Base-by-base conservation (phyloP, 306 rosid species). In the Crotalaria pallida region DNA sequence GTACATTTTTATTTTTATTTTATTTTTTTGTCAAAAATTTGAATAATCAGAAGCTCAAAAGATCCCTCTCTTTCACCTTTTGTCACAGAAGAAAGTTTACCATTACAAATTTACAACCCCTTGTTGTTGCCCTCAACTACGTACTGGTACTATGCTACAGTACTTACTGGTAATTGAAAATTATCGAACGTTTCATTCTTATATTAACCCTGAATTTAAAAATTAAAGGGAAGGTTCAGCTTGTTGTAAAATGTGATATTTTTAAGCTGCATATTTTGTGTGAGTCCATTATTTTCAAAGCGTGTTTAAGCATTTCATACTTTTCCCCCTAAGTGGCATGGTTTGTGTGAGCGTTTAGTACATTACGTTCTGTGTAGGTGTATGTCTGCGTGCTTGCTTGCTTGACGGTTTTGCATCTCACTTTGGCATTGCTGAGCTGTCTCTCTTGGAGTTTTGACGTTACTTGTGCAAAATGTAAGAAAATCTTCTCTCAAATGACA, bases 361-460 rank as follows among this genome's bases (percentile, higher is more conserved):
- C 17, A 36, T 18, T 55, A 24, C 60, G 26, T 47, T 62, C 31
- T 62, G 79, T 56, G 72, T 13, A 9, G 3, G 21, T 10, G 78
- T 65, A 19, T 15, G 43, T n/a, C n/a, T n/a, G n/a, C n/a, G n/a
- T n/a, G n/a, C 63, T 36, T 51, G 55, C 57, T 53, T 50, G 60
- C 60, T 11, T 24, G 33, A 47, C 11, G 44, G 50, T 29, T 55
- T 44, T 67, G 75, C 45, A 18, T 64, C 45, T 40, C 65, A 41
- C 51, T 71, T 55, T 23, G 51, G 10, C 8, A 26, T 61, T 67
- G 73, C 61, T 67, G 77, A 43, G 52, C 71, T 55, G 74, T 72
- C 58, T 36, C 3, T 72, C 13, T 58, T 49, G 16, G 75, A n/a
- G n/a, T n/a, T n/a, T n/a, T n/a, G n/a, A 71, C 62, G 8, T 44